Evolutionary conservation across 2,329 filamentous ascomycete genomes (phyloP).

Genomic region (Coleophoma crateriformis): DNA sequence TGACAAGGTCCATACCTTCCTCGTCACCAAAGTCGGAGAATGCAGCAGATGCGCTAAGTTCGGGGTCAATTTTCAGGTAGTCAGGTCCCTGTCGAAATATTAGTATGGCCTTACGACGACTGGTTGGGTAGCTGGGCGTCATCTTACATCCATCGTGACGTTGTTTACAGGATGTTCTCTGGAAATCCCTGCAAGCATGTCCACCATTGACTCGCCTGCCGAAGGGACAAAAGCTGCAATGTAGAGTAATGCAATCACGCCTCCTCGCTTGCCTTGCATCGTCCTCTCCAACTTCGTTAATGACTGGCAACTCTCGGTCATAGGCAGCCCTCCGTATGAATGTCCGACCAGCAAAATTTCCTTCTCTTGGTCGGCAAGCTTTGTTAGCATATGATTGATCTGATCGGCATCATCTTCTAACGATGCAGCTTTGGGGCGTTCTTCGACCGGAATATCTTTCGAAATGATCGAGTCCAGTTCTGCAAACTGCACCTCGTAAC

Average conservation of each 20-base stretch:
- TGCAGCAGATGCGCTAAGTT: neutral
- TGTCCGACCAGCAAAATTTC: slow-evolving; percentile 31
- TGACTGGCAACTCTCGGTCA: slow-evolving; percentile 25
- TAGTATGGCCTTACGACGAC: neutral
- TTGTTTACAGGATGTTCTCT: neutral
- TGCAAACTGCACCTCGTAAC: neutral
- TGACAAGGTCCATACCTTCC: neutral
- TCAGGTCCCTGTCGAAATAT: neutral
- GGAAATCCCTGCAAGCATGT: neutral
- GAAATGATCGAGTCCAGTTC: neutral
- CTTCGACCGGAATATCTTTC: neutral
- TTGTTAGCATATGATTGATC: neutral
- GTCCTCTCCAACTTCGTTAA: slow-evolving; percentile 27
- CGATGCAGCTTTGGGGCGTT: neutral
- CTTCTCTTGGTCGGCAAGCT: slow-evolving; percentile 20
- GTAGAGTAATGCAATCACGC: slow-evolving; percentile 19
- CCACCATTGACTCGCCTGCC: neutral
- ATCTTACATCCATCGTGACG: neutral
- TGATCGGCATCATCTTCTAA: neutral
- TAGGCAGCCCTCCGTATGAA: slow-evolving; percentile 29
- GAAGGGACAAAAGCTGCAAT: slow-evolving; percentile 2
- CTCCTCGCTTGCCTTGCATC: slow-evolving; percentile 28
- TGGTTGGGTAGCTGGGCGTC: neutral
- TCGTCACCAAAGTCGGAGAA: neutral
- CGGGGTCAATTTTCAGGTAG: neutral